Base-by-base conservation (phyloP, 371 early-diverging fungal species). In the Mortierella sp. region DNA sequence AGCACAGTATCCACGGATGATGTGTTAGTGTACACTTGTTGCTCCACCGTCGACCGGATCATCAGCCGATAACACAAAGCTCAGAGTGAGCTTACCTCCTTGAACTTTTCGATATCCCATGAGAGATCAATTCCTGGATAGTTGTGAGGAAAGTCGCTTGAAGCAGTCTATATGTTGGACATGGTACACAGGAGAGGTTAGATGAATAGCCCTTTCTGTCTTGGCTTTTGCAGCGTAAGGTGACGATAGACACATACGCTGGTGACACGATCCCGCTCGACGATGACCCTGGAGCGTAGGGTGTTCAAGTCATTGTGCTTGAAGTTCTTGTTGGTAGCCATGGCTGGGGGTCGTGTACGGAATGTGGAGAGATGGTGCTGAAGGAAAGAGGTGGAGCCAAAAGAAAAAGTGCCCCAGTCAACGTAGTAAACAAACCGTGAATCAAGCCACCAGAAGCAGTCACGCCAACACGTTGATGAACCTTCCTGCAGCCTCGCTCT, bases 61-160 rank as follows among this genome's bases (percentile, higher is more conserved):
- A n/a, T n/a, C n/a, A n/a, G n/a, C n/a, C n/a, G n/a, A n/a, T n/a
- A n/a, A n/a, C n/a, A n/a, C n/a, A n/a, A n/a, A n/a, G n/a, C n/a
- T n/a, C n/a, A n/a, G n/a, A n/a, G n/a, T 34, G 34, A 48, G 19
- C 22, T 41, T 84, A 88, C 90, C 79, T 87, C 82, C 66, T 85
- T 88, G 79, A 90, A 90, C 60, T 79, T 78, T 58, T 88, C 88
- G 44, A 90, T 73, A 61, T 85, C 65, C 81, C 86, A 90, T 12
- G 81, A 66, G 48, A 82, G 79, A 50, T 77, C 80, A 17, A 83
- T 73, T 28, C 87, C 88, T 54, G 87, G 88, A 71, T 87, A 87
- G 63, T 84, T 85, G 60, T 84, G 81, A 62, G 89, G 89, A 44
- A 83, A 88, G 65, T 89, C 89, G 50, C 82, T 88, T 17, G 88